Conservation (phyloP, 495 filamentous ascomycete species). For the Xylaria scruposa region DNA sequence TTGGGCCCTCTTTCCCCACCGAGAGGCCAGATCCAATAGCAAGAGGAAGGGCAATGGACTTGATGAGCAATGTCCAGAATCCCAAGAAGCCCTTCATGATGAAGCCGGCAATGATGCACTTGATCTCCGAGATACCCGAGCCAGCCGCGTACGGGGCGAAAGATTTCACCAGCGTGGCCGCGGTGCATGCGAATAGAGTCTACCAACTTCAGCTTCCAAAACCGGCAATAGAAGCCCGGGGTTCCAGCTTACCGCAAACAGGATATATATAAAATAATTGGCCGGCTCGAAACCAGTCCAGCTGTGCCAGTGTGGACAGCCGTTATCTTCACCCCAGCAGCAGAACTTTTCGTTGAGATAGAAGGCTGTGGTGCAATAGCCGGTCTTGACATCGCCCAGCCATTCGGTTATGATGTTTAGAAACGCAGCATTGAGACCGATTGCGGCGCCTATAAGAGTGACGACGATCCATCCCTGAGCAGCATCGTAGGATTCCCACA, state of each 20-base stretch:
- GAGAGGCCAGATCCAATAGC: constrained; percentile 95
- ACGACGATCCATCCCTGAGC: constrained; percentile 99
- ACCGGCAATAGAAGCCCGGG: background rate
- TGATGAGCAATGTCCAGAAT: constrained; percentile 90
- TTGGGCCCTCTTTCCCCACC: constrained; percentile 96
- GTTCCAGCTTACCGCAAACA: constrained; percentile 73
- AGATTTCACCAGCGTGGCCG: constrained; percentile 85
- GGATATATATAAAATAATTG: constrained; percentile 89
- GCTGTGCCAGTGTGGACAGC: constrained; percentile 86
- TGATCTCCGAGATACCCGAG: constrained; percentile 98
- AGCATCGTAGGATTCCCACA: constrained; percentile 90
- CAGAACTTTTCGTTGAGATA: constrained; percentile 98
- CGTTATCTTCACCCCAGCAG: constrained; percentile 94
- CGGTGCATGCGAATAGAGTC: constrained; percentile 81
- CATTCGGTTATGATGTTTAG: constrained; percentile 97
- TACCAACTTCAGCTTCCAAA: constrained; percentile 38
- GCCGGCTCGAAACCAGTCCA: constrained; percentile 82
- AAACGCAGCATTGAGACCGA: constrained; percentile 91
- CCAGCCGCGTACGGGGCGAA: constrained; percentile 97
- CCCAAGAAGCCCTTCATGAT: constrained; percentile 99
- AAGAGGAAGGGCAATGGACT: constrained; percentile 88
- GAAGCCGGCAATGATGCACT: constrained; percentile 99
- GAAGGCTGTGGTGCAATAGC: constrained; percentile 92
- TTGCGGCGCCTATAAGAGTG: constrained; percentile 88
- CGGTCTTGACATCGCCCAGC: constrained; percentile 94